These are phyloP conservation scores for Mortierella hygrophila DNA, from an alignment of 192 early-diverging fungal species.

Conservation along the genomic window DNA sequence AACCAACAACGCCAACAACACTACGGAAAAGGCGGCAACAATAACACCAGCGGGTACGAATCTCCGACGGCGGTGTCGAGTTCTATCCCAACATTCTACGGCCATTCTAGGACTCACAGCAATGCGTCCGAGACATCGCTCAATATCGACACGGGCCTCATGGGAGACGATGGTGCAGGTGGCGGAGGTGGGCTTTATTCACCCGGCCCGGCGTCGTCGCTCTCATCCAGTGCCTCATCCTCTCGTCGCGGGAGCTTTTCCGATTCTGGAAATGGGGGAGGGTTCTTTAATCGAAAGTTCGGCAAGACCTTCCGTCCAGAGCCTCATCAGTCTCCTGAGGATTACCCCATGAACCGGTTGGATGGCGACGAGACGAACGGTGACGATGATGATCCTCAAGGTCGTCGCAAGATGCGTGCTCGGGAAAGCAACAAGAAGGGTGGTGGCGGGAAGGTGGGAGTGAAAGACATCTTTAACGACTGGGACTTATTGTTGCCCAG, in stretches of 20 bases:
- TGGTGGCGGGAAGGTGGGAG: background rate
- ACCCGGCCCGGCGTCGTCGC: constrained; percentile 13
- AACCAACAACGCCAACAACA: constrained; percentile 30
- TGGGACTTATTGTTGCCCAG: constrained; percentile 44
- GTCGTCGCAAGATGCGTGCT: constrained; percentile 2
- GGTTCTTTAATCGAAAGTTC: constrained; percentile 40
- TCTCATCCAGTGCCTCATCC: constrained; percentile 22
- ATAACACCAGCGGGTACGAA: constrained; percentile 16
- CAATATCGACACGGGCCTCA: constrained; percentile 29
- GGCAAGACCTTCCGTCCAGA: constrained; percentile 43
- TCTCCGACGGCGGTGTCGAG: constrained; percentile 29
- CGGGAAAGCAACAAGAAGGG: background rate
- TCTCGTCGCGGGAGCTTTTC: constrained; percentile 43
- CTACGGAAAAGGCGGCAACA: constrained; percentile 10
- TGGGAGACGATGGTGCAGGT: constrained; percentile 12
- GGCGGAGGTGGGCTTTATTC: constrained; percentile 5
- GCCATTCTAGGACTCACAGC: constrained; percentile 38
- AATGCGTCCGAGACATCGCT: constrained; percentile 49
- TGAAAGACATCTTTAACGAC: constrained; percentile 41
- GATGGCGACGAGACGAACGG: constrained; percentile 6
- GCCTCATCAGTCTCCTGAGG: constrained; percentile 28
- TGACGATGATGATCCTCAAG: background rate
- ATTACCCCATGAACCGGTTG: constrained; percentile 25
- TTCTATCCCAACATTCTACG: constrained; percentile 31
- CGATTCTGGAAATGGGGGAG: constrained; percentile 25